These are phyloP conservation scores for Septoria petroselini DNA, from an alignment of 2,329 filamentous ascomycete species.

Conservation along the genomic window DNA sequence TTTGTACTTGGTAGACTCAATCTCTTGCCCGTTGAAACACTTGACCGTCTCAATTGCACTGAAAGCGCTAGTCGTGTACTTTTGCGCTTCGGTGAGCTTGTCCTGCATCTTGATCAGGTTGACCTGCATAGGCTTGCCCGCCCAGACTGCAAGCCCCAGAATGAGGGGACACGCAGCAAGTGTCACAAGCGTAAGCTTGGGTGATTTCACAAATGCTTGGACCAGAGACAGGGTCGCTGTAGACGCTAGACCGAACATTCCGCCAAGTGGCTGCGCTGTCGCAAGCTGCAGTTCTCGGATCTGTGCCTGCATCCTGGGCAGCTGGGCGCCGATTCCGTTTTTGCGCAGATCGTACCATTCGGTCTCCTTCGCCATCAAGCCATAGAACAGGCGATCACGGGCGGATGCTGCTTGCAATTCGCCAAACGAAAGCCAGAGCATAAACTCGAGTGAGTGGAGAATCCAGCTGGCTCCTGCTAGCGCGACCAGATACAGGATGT, in stretches of 20 bases:
- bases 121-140: slow-evolving; percentile 60
- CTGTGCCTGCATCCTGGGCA: slow-evolving; percentile 74
- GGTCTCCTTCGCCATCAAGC: slow-evolving; percentile 69
- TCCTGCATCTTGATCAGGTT: slow-evolving; percentile 67
- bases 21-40: slow-evolving; percentile 70
- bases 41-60: slow-evolving; percentile 81
- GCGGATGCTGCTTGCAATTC: slow-evolving; percentile 72
- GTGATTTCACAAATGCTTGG: slow-evolving; percentile 75
- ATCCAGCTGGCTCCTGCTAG: slow-evolving; percentile 67
- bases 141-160: slow-evolving; percentile 55
- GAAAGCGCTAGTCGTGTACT: slow-evolving; percentile 66
- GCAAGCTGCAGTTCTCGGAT: slow-evolving; percentile 77
- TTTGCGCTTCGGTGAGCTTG: slow-evolving; percentile 67
- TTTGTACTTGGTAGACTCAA: slow-evolving; percentile 66
- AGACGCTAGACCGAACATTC: slow-evolving; percentile 62
- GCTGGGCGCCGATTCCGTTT: slow-evolving; percentile 68
- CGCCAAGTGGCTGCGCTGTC: slow-evolving; percentile 74
- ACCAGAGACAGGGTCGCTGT: slow-evolving; percentile 63
- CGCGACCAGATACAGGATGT: slow-evolving; percentile 60
- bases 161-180: slow-evolving; percentile 70
- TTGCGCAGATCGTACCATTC: slow-evolving; percentile 75
- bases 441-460: slow-evolving; percentile 63
- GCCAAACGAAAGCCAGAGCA: slow-evolving; percentile 72
- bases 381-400: slow-evolving; percentile 62
- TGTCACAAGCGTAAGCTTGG: slow-evolving; percentile 78